Evolutionary conservation across 345 rosid genomes (phyloP).

Genomic region (Hibiscus trionum): DNA sequence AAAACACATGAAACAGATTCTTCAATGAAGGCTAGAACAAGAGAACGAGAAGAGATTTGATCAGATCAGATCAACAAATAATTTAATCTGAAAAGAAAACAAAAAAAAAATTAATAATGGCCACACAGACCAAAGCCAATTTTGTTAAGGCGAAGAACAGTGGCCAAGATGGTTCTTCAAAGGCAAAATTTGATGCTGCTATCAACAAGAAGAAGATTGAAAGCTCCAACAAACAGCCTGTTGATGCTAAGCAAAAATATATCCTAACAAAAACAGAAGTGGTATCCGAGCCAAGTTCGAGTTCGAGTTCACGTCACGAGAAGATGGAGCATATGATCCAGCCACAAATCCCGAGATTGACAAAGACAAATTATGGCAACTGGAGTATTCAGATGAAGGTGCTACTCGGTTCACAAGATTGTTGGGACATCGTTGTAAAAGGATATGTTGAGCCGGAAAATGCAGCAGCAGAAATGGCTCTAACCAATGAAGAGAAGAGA

Average conservation of each 20-base stretch:
- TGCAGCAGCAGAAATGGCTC: no score
- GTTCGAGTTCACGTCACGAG: no score
- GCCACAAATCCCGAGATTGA: no score
- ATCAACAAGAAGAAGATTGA: slow-evolving; percentile 44
- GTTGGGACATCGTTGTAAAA: no score
- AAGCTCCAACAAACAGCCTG: slow-evolving; percentile 34
- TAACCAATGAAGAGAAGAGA: no score
- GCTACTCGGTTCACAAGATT: no score
- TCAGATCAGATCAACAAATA: neutral
- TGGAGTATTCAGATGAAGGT: no score
- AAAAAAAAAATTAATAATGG: slow-evolving; percentile 18
- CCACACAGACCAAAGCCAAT: slow-evolving; percentile 40
- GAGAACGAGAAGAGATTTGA: neutral
- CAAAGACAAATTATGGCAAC: no score
- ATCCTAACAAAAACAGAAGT: slow-evolving; percentile 49
- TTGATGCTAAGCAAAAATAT: slow-evolving; percentile 41
- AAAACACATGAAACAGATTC: neutral
- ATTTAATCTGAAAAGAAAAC: neutral
- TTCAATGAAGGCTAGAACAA: neutral
- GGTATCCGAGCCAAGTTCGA: neutral
- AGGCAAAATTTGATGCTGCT: slow-evolving; percentile 29
- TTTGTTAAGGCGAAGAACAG: slow-evolving; percentile 36
- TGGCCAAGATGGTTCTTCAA: slow-evolving; percentile 41
- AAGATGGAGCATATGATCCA: no score
- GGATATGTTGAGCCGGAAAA: no score